phyloP scores from a whole-genome alignment of 345 rosid species.

The Eucalyptus rudis region DNA sequence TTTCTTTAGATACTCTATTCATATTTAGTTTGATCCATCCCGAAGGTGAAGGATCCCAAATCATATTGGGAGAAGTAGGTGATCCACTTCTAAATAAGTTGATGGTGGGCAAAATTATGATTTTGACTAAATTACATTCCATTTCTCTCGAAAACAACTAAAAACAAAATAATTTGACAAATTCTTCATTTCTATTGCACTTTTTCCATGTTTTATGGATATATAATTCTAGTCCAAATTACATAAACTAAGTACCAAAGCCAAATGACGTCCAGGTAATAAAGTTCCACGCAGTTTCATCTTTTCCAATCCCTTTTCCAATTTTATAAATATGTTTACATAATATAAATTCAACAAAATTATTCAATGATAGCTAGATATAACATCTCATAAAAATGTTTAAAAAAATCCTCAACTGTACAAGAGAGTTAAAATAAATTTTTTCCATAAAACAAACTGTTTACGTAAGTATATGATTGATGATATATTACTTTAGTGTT shows the following conservation, averaged over 20 bases:
- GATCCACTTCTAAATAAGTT: no score
- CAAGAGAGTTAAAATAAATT: not conserved
- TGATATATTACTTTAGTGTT: not conserved
- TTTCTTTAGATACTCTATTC: no score
- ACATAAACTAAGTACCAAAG: not conserved
- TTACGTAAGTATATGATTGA: not conserved
- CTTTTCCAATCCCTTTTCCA: not conserved
- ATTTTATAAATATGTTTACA: not conserved
- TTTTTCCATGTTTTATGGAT: not conserved
- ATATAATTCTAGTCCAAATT: no score
- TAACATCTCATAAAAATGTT: not conserved
- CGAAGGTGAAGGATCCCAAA: no score
- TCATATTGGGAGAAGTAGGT: no score
- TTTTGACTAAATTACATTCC: not conserved
- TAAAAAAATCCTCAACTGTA: not conserved
- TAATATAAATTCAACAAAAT: not conserved
- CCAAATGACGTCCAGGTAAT: not conserved
- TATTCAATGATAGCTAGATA: not conserved
- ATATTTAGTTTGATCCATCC: no score
- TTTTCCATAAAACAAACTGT: not conserved
- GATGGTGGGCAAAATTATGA: no score
- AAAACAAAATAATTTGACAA: no score
- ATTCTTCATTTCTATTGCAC: not conserved
- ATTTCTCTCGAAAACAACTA: not conserved
- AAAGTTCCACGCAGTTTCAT: not conserved